Evolutionary conservation across 352 stramenopile species (phyloP), one percentile per base, ranked within the genome.

Genomic region (Pseudoperonospora humuli): DNA sequence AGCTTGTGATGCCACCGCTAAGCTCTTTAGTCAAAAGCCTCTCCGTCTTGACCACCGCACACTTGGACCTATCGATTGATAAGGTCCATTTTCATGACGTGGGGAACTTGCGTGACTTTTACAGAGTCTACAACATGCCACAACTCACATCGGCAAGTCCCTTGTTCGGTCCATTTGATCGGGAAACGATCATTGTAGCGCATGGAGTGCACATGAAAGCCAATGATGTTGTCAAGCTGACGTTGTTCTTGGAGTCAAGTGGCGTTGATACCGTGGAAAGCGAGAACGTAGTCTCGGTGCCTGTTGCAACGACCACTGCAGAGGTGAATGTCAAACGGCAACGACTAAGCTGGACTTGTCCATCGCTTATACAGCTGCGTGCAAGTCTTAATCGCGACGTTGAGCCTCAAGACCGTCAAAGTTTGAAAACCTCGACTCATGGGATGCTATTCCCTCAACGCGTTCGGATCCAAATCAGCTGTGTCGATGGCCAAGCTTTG

Each of bases 41-140:
- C 2, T 33, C 64, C 0, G 33, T 23, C 5, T 37, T 87, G 7
- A 61, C 48, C 21, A 63, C 51, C 7, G 57, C 45, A 2, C 44
- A 49, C 10, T 20, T 87, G 13, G 72, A 85, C 1, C 3, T 85
- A 1, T 84, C 75, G 0, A 85, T 87, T 35, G 72, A 87, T 42
- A 36, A 37, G 4, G 33, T 43, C 9, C 57, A 67, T 33, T 87
- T 82, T 39, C 61, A 83, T 34, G 38, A 46, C 1, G 46, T 71
- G 7, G 70, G 75, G 2, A 56, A 83, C 19, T 43, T 87, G 2
- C 45, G 76, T 21, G 29, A 65, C 7, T 64, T 72, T 15, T 85
- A 80, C 23, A 48, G 39, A 3, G 61, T 83, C 3, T 85, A 85
- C 50, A 82, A 72, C 24, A 69, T 87, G 14, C 73, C 75, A 2